Evolutionary conservation across 2,329 filamentous ascomycete species (phyloP).

Genomic region (Cryoendolithus antarcticus): DNA sequence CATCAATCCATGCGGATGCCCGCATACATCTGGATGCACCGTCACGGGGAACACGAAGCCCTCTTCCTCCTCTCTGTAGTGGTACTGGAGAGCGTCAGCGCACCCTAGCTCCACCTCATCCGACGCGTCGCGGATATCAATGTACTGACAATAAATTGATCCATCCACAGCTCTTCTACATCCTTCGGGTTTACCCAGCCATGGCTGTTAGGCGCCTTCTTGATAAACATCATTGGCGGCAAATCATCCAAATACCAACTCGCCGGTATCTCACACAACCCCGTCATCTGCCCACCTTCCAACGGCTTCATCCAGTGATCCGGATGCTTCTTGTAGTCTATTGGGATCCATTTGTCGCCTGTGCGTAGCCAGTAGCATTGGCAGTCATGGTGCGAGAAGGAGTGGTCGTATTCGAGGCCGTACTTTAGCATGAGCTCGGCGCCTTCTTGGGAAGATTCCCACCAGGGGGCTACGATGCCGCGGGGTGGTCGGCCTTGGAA

Average conservation of each 20-base stretch:
- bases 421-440: constrained; percentile 51
- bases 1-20: constrained; percentile 55
- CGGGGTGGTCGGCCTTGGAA: constrained; percentile 57
- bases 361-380: constrained; percentile 50
- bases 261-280: constrained; percentile 50
- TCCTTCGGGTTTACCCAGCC: constrained; percentile 44
- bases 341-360: constrained; percentile 54
- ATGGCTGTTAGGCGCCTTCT: constrained; percentile 49
- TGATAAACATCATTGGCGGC: constrained; percentile 57
- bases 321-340: constrained; percentile 49
- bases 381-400: constrained; percentile 52
- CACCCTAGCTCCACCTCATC: too few species aligned
- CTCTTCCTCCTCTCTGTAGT: constrained; percentile 62
- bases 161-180: constrained; percentile 51
- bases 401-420: constrained; percentile 57
- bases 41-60: constrained; percentile 61
- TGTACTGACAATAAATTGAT: too few species aligned
- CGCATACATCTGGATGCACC: constrained; percentile 55
- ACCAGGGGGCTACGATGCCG: constrained; percentile 59
- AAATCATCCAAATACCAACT: constrained; percentile 47
- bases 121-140: too few species aligned
- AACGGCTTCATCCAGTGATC: constrained; percentile 55
- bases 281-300: constrained; percentile 44
- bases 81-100: too few species aligned
- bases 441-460: constrained; percentile 58